Percentiles rank a stretch among this genome's conserved stretches.
Evolutionary conservation across 768 basidiomycete species (phyloP).

Genomic region (Suillus ampliporus): DNA sequence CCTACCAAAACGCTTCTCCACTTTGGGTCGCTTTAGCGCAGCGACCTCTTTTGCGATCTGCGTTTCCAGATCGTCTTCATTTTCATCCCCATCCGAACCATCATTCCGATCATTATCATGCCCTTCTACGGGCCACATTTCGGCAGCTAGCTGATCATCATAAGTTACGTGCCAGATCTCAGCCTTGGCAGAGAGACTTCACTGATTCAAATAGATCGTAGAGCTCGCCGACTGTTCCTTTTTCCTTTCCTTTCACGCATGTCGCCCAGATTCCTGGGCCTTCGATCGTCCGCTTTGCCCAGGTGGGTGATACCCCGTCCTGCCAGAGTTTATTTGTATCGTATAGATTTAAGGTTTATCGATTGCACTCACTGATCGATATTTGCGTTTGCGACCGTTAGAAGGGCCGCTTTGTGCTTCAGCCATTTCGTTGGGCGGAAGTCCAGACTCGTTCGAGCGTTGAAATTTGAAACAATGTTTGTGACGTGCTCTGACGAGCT

Average conservation of each 20-base stretch:
- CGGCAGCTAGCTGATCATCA: constrained; percentile 61
- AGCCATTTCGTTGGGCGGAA: constrained; percentile 21
- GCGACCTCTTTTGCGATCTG: constrained; percentile 76
- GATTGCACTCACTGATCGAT: constrained; percentile 49
- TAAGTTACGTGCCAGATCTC: constrained; percentile 16
- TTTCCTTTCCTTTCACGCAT: constrained; percentile 87
- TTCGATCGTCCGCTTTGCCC: constrained; percentile 68
- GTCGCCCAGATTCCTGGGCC: constrained; percentile 89
- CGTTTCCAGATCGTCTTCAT: constrained; percentile 63
- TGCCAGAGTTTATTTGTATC: constrained; percentile 29
- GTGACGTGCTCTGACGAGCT: too few species aligned
- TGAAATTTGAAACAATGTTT: not conserved
- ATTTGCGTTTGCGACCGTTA: constrained; percentile 49
- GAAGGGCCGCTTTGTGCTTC: constrained; percentile 21
- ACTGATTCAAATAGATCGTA: constrained; percentile 83
- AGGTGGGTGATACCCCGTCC: constrained; percentile 68
- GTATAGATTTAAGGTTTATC: constrained; percentile 1
- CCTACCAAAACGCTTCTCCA: constrained; percentile 70
- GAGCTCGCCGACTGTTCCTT: constrained; percentile 74
- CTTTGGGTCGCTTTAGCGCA: constrained; percentile 68
- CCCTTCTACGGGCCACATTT: constrained; percentile 66
- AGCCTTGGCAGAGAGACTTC: constrained; percentile 27
- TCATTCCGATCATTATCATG: constrained; percentile 30
- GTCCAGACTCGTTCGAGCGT: not conserved
- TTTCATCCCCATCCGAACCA: constrained; percentile 42